These are phyloP conservation scores for Trametes hirsuta DNA, from an alignment of 1,284 basidiomycete genomes.

Conservation along the genomic window DNA sequence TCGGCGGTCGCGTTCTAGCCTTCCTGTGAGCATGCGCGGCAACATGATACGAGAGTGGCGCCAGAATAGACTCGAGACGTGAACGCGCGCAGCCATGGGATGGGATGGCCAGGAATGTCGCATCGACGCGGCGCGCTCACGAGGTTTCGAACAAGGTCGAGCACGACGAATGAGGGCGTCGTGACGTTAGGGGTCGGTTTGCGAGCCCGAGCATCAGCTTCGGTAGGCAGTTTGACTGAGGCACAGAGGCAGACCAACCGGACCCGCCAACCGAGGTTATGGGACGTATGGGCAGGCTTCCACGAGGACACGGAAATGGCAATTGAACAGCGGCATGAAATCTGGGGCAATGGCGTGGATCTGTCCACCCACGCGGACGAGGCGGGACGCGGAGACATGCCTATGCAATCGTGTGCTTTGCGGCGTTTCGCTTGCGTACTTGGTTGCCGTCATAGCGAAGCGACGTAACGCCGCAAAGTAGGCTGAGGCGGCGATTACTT, in stretches of 20 bases:
- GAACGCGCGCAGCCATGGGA: constrained; percentile 7
- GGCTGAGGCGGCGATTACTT: constrained; percentile 4
- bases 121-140: not conserved
- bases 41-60: constrained; percentile 7
- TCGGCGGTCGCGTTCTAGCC: not conserved
- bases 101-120: not conserved
- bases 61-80: constrained; percentile 4
- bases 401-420: not conserved
- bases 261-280: not conserved
- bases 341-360: not conserved
- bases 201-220: not conserved
- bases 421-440: not conserved
- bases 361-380: not conserved
- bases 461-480: constrained; percentile 5
- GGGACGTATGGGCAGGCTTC: not conserved
- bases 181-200: constrained; percentile 11
- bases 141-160: not conserved
- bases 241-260: not conserved
- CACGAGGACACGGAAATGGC: constrained; percentile 8
- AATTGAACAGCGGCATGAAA: not conserved
- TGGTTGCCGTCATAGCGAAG: not conserved
- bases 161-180: not conserved
- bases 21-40: not conserved
- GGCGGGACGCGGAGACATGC: not conserved
- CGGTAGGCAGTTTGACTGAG: not conserved